phyloP scores from a whole-genome alignment of 257 asterid genomes.

The Petunia secreta region DNA sequence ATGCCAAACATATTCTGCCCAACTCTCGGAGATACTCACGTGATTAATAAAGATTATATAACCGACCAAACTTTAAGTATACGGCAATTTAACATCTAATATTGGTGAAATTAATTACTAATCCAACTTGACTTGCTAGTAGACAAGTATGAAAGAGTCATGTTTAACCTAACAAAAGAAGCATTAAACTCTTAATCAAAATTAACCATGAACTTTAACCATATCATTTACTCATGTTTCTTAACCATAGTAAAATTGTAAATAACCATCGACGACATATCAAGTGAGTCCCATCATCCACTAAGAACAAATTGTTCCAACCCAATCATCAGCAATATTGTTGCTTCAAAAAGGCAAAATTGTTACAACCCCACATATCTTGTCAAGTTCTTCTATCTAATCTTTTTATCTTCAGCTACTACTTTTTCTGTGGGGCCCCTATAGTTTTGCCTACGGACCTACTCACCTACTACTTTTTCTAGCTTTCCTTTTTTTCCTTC shows the following conservation, averaged over 20 bases:
- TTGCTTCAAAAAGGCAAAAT: constrained; percentile 22
- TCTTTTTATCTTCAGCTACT: not conserved
- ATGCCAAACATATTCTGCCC: not conserved
- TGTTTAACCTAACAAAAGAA: not conserved
- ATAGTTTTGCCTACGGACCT: not conserved
- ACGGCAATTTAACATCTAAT: not conserved
- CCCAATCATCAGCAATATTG: constrained; percentile 17
- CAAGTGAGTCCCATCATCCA: not conserved
- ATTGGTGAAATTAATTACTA: not conserved
- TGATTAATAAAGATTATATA: not conserved
- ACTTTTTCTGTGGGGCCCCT: not conserved
- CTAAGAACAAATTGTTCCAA: not conserved
- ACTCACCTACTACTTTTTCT: not conserved
- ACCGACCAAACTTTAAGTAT: not conserved
- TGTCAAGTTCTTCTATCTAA: constrained; percentile 19
- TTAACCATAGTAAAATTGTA: not conserved
- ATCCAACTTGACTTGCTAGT: not conserved
- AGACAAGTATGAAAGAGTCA: not conserved
- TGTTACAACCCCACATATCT: constrained; percentile 19
- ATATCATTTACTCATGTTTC: not conserved
- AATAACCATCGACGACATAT: not conserved
- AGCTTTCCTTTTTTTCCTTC: not conserved
- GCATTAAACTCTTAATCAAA: not conserved
- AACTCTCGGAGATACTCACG: constrained; percentile 1
- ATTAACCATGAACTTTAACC: not conserved